These are phyloP conservation scores for Xylaria curta DNA, from an alignment of 495 filamentous ascomycete genomes.

Conservation along the genomic window DNA sequence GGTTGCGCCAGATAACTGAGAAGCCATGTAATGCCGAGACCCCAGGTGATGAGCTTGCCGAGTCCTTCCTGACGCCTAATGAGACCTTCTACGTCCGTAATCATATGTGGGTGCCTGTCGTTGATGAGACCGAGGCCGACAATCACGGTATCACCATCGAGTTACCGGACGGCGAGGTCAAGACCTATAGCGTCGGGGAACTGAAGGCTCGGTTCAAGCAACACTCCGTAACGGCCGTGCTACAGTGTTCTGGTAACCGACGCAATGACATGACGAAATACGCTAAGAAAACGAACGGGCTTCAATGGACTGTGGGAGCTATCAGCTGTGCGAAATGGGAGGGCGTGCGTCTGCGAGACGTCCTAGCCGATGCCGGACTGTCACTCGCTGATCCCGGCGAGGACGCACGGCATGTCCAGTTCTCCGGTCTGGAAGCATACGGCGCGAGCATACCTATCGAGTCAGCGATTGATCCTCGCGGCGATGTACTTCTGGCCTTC, in stretches of 20 bases:
- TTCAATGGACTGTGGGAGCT: slow-evolving; percentile 66
- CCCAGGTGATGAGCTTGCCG: slow-evolving; percentile 51
- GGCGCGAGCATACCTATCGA: slow-evolving; percentile 64
- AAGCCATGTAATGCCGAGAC: slow-evolving; percentile 66
- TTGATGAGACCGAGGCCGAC: slow-evolving; percentile 47
- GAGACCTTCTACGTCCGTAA: slow-evolving; percentile 66
- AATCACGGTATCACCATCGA: slow-evolving; percentile 59
- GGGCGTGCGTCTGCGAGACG: slow-evolving; percentile 63
- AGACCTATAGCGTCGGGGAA: slow-evolving; percentile 59
- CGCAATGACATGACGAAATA: slow-evolving; percentile 65
- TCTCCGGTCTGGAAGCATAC: slow-evolving; percentile 65
- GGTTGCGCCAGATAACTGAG: slow-evolving; percentile 52
- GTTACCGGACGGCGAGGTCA: slow-evolving; percentile 59
- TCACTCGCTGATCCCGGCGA: slow-evolving; percentile 39
- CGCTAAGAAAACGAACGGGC: slow-evolving; percentile 59
- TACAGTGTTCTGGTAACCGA: slow-evolving; percentile 70
- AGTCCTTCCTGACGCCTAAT: slow-evolving; percentile 59
- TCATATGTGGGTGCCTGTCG: slow-evolving; percentile 66
- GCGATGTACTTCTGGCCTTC: slow-evolving; percentile 67
- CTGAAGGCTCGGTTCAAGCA: slow-evolving; percentile 57
- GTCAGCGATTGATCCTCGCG: slow-evolving; percentile 58
- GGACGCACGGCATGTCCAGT: slow-evolving; percentile 59
- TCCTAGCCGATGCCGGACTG: slow-evolving; percentile 60
- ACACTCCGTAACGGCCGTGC: slow-evolving; percentile 60
- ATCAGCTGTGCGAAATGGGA: slow-evolving; percentile 68